phyloP scores from a whole-genome alignment of 2,329 filamentous ascomycete species.

The Acrocalymma vagum region DNA sequence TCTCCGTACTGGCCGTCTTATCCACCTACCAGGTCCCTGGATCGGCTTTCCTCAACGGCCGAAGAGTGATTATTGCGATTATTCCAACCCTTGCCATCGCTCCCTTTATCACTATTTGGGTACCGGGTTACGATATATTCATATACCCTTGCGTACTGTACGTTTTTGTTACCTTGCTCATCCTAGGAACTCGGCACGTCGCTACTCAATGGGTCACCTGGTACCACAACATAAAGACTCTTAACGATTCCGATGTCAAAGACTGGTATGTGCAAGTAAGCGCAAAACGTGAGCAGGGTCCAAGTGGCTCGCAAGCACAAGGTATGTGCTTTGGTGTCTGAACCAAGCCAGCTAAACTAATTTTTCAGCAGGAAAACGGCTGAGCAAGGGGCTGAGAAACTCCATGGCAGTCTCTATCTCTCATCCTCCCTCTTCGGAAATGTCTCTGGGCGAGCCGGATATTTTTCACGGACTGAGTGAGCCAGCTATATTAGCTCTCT shows the following conservation, averaged over 20 bases:
- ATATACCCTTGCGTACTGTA: constrained; percentile 66
- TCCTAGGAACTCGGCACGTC: constrained; percentile 63
- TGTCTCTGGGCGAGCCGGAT: constrained; percentile 38
- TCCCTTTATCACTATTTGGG: constrained; percentile 64
- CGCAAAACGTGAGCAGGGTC: constrained; percentile 19
- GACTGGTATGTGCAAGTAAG: constrained; percentile 56
- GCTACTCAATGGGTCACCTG: constrained; percentile 68
- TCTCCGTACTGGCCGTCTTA: constrained; percentile 63
- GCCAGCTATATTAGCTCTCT: constrained; percentile 58
- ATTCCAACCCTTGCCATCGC: constrained; percentile 66
- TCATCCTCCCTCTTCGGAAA: constrained; percentile 36
- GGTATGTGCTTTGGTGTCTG: constrained; percentile 25
- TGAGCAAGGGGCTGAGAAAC: constrained; percentile 27
- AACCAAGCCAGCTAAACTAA: constrained; percentile 16
- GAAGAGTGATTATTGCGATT: constrained; percentile 63
- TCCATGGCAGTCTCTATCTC: constrained; percentile 37
- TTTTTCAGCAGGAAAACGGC: constrained; percentile 17
- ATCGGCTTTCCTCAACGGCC: constrained; percentile 65
- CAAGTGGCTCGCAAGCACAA: constrained; percentile 2
- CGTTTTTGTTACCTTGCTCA: constrained; percentile 59
- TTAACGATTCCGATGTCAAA: constrained; percentile 60
- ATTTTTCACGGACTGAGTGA: constrained; percentile 56
- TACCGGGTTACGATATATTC: constrained; percentile 60
- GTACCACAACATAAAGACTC: constrained; percentile 59
- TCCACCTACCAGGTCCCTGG: constrained; percentile 58